Evolutionary conservation across 2,329 filamentous ascomycete genomes (phyloP), one percentile per base, ranked within the genome.

Genomic region (Diaporthe citrichinensis): DNA sequence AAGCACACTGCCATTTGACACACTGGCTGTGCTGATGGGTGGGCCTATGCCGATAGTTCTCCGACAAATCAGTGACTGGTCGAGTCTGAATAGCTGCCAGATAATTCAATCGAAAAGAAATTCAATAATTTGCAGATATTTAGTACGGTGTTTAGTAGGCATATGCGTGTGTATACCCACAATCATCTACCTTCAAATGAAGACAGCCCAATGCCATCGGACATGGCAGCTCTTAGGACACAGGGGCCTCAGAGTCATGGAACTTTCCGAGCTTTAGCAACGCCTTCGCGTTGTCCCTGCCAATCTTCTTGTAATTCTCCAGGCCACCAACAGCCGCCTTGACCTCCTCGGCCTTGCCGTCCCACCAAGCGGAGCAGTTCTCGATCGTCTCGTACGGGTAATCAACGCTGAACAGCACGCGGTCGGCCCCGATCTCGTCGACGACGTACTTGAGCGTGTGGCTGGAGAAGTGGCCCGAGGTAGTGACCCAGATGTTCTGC

Each of bases 401-500:
- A 78, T 90, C 88, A 4, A 90, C 86, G 2, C 84, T 87, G 79
- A 89, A 90, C n/a, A 90, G 77, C 51, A 90, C 87, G 0, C 88
- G 81, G 72, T 89, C 87, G 7, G 87, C 82, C 10, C 88, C 85
- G 39, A 91, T 82, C 77, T 89, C 85, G 28, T 84, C 82, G 28
- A 88, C 83, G 61, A 86, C 87, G 71, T 85, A 90, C 76, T 89
- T 83, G 59, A 91, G 80, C 0, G 88, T 88, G 1, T 86, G 81
- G 0, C 88, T 90, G 0, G 87, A 90, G 78, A 91, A 91, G 79
- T 91, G 87, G 0, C 89, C 90, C 73, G 84, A 87, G 0, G 89
- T 91, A 4, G 90, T 91, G 77, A 91, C 86, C 87, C 87, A 91
- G 74, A 91, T 83, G 80, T 91, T 91, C 53, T 86, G 78, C 31